Evolutionary conservation across 352 stramenopile genomes (phyloP), one percentile per base, ranked within the genome.

Genomic region (Pythium chondricola): DNA sequence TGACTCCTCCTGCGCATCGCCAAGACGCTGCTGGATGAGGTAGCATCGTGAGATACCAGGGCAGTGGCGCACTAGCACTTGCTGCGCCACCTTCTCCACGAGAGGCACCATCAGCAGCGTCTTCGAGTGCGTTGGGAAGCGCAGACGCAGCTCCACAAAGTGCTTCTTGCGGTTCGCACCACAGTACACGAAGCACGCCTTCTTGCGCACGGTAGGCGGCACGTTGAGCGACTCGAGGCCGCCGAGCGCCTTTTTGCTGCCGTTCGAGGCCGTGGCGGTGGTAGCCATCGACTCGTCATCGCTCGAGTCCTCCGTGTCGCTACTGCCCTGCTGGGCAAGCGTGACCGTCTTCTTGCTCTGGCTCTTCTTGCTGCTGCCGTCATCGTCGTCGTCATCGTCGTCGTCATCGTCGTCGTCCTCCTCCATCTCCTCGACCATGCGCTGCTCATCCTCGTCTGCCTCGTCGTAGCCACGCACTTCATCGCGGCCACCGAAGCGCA

Each of bases 391-490:
- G 29, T 33, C 29, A 8, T 13, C 13, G 29, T 33, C 13, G 24
- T 68, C 58, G 10, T 48, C 65, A 10, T 84, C 66, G 30, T 89
- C 67, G 49, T 87, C 79, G 8, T 85, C 69, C 20, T 92, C 73
- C 30, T 83, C 65, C 10, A 58, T 42, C 25, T 83, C 63, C 40
- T 85, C 67, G 21, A 70, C 55, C 25, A 85, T 70, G 3, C 64
- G 74, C 31, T 47, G 58, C 40, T 98, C 94, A 36, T 98, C 93
- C 37, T 98, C 95, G 61, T 97, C 95, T 58, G 96, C 94, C 39
- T 94, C 81, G 40, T 82, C 93, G 45, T 97, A 95, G 33, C 84
- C 87, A 27, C 76, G 75, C 25, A 89, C 74, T 65, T 95, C 87
- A 22, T 82, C 63, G 31, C 73, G 77, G 22, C 65, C 72, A n/a